A percentile compares a stretch with the other conserved stretches of the same genome.
Conservation (phyloP, 768 basidiomycete genomes). For the Amanita inopinata region DNA sequence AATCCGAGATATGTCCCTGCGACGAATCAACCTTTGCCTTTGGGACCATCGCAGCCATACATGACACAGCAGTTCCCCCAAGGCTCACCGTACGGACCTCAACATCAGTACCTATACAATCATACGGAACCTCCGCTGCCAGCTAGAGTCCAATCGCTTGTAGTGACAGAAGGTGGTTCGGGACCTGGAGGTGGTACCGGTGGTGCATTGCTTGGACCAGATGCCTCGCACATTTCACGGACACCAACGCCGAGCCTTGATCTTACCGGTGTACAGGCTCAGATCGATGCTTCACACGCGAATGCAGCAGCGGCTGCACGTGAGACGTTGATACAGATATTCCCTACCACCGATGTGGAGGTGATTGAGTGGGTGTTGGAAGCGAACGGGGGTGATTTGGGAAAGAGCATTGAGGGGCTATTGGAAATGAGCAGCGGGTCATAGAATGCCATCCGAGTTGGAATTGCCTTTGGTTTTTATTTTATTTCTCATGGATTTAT, state of each 20-base stretch:
- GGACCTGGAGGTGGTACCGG: background rate
- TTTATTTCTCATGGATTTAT: too few species aligned
- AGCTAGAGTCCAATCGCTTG: slow-evolving; percentile 33
- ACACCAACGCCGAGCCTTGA: slow-evolving; percentile 66
- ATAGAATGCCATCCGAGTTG: too few species aligned
- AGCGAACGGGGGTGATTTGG: slow-evolving; percentile 81
- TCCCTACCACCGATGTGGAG: slow-evolving; percentile 74
- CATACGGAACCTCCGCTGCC: slow-evolving; percentile 29
- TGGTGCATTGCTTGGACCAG: slow-evolving; percentile 13
- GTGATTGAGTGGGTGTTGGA: slow-evolving; percentile 86
- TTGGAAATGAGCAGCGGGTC: slow-evolving; percentile 59
- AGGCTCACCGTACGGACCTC: slow-evolving; percentile 12
- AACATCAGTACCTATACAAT: slow-evolving; percentile 11
- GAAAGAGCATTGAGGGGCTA: slow-evolving; percentile 79
- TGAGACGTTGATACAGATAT: slow-evolving; percentile 80
- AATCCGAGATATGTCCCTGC: slow-evolving; percentile 23
- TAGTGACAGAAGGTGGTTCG: background rate
- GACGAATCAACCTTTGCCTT: slow-evolving; percentile 37
- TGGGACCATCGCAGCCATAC: slow-evolving; percentile 38
- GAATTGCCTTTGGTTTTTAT: too few species aligned
- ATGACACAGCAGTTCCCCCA: slow-evolving; percentile 19
- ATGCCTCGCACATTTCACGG: slow-evolving; percentile 43
- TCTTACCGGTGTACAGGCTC: slow-evolving; percentile 56
- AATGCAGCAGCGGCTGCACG: slow-evolving; percentile 61
- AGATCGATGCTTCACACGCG: slow-evolving; percentile 73